Percentiles rank a stretch among this genome's conserved stretches.
Conservation (phyloP, 305 asterid species). For the Salvia sclarea region DNA sequence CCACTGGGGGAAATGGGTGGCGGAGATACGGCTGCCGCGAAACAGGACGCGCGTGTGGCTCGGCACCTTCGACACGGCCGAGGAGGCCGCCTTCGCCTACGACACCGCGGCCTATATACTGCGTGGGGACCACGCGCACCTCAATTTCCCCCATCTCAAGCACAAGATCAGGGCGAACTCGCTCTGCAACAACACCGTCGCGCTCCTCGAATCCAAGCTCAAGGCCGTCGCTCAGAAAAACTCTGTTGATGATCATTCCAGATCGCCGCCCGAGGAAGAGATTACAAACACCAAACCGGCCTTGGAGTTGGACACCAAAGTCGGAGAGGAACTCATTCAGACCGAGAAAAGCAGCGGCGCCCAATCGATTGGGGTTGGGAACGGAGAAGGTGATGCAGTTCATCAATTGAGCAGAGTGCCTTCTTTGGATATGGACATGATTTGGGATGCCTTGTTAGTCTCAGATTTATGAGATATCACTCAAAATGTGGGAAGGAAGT, state of each 20-base stretch:
- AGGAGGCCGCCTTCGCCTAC: constrained; percentile 84
- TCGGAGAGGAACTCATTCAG: constrained; percentile 29
- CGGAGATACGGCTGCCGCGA: constrained; percentile 75
- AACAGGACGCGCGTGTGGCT: constrained; percentile 84
- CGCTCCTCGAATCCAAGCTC: constrained; percentile 75
- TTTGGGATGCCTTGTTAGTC: constrained; percentile 82
- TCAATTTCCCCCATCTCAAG: constrained; percentile 75
- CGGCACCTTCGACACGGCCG: constrained; percentile 83
- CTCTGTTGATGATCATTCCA: constrained; percentile 6
- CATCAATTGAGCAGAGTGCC: constrained; percentile 70
- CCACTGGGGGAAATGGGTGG: constrained; percentile 98
- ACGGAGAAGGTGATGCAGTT: constrained; percentile 38
- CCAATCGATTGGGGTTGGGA: neutral
- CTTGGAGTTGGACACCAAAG: constrained; percentile 22
- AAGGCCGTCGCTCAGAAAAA: constrained; percentile 44
- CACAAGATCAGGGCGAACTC: constrained; percentile 58
- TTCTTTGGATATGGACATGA: constrained; percentile 81
- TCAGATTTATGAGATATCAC: constrained; percentile 42
- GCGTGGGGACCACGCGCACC: constrained; percentile 81
- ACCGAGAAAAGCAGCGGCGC: constrained; percentile 27
- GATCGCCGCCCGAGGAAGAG: constrained; percentile 3
- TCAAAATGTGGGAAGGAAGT: too few species aligned
- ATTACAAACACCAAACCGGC: neutral
- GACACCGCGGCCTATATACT: constrained; percentile 83
- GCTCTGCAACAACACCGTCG: constrained; percentile 49